These are phyloP conservation scores for Penicillium janthinellum DNA, from an alignment of 2,329 filamentous ascomycete species.

Conservation along the genomic window DNA sequence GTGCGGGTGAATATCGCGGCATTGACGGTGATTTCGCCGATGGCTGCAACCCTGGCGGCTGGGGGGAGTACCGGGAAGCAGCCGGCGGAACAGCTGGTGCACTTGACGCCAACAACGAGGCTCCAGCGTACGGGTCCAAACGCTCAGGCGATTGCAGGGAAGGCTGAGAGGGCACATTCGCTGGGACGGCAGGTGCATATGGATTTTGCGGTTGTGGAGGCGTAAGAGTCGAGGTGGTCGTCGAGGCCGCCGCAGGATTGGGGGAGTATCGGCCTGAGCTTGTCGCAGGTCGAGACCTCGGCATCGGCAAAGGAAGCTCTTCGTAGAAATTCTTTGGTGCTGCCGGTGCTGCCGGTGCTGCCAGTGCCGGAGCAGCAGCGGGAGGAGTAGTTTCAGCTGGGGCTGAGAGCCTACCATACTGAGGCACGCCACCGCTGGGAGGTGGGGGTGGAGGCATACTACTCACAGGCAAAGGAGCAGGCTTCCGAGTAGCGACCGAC, in stretches of 20 bases:
- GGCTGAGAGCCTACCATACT: conserved; percentile 13
- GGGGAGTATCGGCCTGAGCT: conserved; percentile 46
- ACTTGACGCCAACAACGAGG: conserved; percentile 30
- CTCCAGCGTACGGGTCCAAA: conserved; percentile 34
- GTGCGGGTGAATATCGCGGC: conserved; percentile 51
- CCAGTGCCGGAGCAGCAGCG: conserved; percentile 15
- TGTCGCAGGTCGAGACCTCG: conserved; percentile 60
- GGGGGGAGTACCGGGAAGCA: conserved; percentile 47
- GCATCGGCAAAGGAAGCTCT: conserved; percentile 65
- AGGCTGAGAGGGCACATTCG: conserved; percentile 22
- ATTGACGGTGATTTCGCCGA: conserved; percentile 40
- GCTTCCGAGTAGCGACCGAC: conserved; percentile 61
- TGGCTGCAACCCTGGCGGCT: conserved; percentile 36
- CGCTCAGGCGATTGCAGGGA: conserved; percentile 36
- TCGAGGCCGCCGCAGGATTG: conserved; percentile 30
- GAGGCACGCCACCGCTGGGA: conserved; percentile 61
- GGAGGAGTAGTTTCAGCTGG: conserved; percentile 20
- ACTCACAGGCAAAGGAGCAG: conserved; percentile 50
- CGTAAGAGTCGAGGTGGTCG: conserved; percentile 10
- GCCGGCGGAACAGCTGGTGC: conserved; percentile 32
- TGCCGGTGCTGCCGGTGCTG: conserved; percentile 22
- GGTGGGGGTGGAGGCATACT: conserved; percentile 56
- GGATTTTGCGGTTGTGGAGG: conserved; percentile 21
- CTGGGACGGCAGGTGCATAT: conserved; percentile 25
- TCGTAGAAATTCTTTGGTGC: conserved; percentile 68